Evolutionary conservation across 2,329 filamentous ascomycete species (phyloP), one percentile per base, ranked within the genome.

Genomic region (Trichoderma aggressivum): DNA sequence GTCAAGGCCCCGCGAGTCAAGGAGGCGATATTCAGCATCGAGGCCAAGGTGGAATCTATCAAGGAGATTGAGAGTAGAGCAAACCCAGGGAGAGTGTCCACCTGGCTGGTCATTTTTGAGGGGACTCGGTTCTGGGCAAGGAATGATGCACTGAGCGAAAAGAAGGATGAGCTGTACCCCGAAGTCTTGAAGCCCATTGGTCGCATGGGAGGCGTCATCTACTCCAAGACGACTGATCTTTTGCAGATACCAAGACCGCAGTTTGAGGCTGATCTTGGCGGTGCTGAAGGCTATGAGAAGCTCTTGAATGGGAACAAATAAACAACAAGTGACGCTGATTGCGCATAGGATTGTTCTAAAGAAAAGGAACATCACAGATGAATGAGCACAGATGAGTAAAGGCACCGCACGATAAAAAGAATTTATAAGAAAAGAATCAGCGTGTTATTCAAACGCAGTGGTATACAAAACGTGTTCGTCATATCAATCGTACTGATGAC

Each of bases 71-170:
- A 95, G 80, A 93, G 90, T 79, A 86, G 86, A 66, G 85, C 85
- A 0, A 89, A 83, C 2, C 91, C 91, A 0, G 94, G 92, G 3
- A 91, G 90, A 82, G 94, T 90, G 84, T 91, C 91, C 1, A 89
- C 91, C 1, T 90, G 91, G 5, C 78, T 97, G 73, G 91, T 88
- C 2, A 87, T 97, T 39, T 85, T 98, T 14, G 94, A 98, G 82
- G 95, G 94, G 0, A 90, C 92, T 39, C 86, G 91, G 32, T 97
- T 98, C 78, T 98, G 94, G 94, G 94, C 90, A 2, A 84, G 94
- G 67, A 93, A 97, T 79, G 95, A 98, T 82, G 94, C 94, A 3
- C 84, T 97, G 72, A 93, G 97, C 76, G 89, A 92, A 78, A 90
- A 94, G 10, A 87, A 85, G 77, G 93, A 89, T 74, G 76, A 93